Evolutionary conservation across 106 monocot genomes (phyloP), one percentile per base, ranked within the genome.

Genomic region (Acorus gramineus): DNA sequence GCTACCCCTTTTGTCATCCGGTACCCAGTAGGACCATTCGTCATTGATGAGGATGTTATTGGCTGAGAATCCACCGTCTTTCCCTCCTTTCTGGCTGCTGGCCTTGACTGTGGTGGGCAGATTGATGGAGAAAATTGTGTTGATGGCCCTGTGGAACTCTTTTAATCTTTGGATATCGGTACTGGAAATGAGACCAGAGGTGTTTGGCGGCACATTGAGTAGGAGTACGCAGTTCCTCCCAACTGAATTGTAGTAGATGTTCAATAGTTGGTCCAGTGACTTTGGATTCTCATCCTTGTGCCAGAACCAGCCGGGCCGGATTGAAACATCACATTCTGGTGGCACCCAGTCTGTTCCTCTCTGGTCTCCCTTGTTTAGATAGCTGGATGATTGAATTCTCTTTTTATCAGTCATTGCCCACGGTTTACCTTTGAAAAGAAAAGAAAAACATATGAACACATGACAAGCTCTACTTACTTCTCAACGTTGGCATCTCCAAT

Each of bases 281-380:
- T 86, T 94, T 1, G 94, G 82, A 14, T 63, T 66, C 74, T 94
- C 70, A 3, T 64, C 48, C 49, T 76, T 67, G 81, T 94, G 94
- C 94, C 94, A 94, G 78, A 94, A 94, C 94, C 94, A 94, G 0
- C 90, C 90, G 2, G 49, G 66, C n/a, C 94, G 61, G 60, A 94
- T 81, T 13, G 94, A 94, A 1, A 94, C 86, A 60, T 94, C 94
- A 62, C 94, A 94, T 57, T 94, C 94, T 51, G 94, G 86, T 1
- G 94, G 94, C 44, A 94, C 81, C 94, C 94, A 94, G 70, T 94
- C 84, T 0, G 75, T 68, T 28, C 94, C 94, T 3, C 47, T 63
- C 8, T 69, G 56, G 50, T 94, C 94, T 2, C 94, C 94, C 1
- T 53, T 67, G 71, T 82, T 90, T 52, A 90, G 56, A 57, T 94